Evolutionary conservation across 106 monocot genomes (phyloP), one percentile per base, ranked within the genome.

Genomic region (Platanthera zijinensis): DNA sequence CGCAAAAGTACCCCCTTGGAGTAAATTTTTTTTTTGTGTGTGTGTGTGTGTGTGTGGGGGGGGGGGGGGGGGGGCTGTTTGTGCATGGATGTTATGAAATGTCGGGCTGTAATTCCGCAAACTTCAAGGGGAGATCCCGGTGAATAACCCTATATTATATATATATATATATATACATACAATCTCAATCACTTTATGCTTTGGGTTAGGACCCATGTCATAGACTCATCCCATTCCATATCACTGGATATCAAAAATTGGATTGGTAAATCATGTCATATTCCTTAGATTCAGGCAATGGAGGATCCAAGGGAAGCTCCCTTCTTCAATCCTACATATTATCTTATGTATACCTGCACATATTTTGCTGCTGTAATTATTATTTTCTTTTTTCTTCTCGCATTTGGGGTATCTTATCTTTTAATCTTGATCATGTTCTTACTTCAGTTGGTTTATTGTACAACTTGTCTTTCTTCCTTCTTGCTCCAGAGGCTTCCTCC

Each of bases 401-500:
- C 8, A 61, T 61, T 61, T 57, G 6, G 17, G 17, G 57, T 21
- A 61, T 61, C 59, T 5, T 61, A 61, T 5, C 53, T 64, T 17
- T 30, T 81, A 5, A 47, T 52, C 15, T 74, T 19, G 15, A n/a
- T 56, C 14, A 13, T 72, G 1, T 71, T 10, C 9, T 48, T 71
- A 5, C 45, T 71, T 48, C n/a, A 48, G 7, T 5, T 46, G n/a
- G 17, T 48, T 48, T 49, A 70, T 19, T 10, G 8, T 69, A 14
- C 0, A 32, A 45, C 0, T n/a, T 71, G 1, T 64, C 11, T 71
- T 48, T 22, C 13, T 76, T 57, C 1, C 47, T 77, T 88, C 73
- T 78, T 48, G 47, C 6, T 71, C 70, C 11, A 96, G 96, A 91
- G 93, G 79, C 77, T 96, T 69, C 96, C 96, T 77, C 96, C 96